phyloP scores from a whole-genome alignment of 805 yeast species.

The Yarrowia bubula region DNA sequence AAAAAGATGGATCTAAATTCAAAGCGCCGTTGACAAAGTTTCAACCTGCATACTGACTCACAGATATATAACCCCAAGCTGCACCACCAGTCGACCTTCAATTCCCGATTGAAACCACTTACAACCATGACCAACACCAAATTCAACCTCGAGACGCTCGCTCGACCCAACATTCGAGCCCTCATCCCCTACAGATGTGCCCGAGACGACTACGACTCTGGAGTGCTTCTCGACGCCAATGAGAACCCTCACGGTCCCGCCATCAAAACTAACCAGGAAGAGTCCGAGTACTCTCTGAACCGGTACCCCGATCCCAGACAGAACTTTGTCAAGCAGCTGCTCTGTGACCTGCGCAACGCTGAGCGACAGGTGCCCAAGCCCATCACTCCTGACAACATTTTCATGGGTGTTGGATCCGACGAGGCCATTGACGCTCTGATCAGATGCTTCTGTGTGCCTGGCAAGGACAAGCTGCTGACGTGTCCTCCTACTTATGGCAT shows the following conservation, averaged over 20 bases:
- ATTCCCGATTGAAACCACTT: background rate
- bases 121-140: slow-evolving; percentile 39
- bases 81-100: background rate
- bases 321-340: slow-evolving; percentile 63
- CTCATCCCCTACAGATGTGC: slow-evolving; percentile 96
- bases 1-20: slow-evolving; percentile 3
- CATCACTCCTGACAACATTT: slow-evolving; percentile 60
- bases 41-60: slow-evolving; percentile 23
- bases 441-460: slow-evolving; percentile 80
- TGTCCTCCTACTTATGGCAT: slow-evolving; percentile 98
- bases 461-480: slow-evolving; percentile 72
- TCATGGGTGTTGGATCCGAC: slow-evolving; percentile 96
- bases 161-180: slow-evolving; percentile 79
- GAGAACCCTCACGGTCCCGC: slow-evolving; percentile 95
- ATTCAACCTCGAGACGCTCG: slow-evolving; percentile 56
- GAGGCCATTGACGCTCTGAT: slow-evolving; percentile 89
- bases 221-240: slow-evolving; percentile 89
- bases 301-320: slow-evolving; percentile 99
- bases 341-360: slow-evolving; percentile 68
- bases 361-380: slow-evolving; percentile 38
- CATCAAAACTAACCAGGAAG: slow-evolving; percentile 46
- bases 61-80: background rate
- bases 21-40: background rate
- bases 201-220: slow-evolving; percentile 88
- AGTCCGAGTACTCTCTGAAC: slow-evolving; percentile 59